These are phyloP conservation scores for Penicillium corylophilum DNA, from an alignment of 2,329 filamentous ascomycete species.

Conservation along the genomic window DNA sequence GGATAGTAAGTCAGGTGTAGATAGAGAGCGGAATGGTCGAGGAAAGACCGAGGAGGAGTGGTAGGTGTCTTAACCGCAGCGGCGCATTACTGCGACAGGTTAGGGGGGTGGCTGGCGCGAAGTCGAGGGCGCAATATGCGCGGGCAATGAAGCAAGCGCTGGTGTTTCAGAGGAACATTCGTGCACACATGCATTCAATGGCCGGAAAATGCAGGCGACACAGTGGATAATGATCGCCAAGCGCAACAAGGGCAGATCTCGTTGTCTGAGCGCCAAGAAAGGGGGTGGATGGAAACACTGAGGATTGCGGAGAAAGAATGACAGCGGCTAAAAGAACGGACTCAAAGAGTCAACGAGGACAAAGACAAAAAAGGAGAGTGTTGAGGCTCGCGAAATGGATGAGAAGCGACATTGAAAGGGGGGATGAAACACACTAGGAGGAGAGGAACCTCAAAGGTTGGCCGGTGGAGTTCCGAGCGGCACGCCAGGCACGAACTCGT, in stretches of 20 bases:
- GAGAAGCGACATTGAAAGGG: slow-evolving; percentile 4
- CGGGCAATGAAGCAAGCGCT: slow-evolving; percentile 2
- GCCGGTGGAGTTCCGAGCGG: slow-evolving; percentile 1
- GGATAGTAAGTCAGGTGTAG: not conserved
- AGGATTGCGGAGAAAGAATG: slow-evolving; percentile 21
- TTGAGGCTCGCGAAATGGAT: not conserved
- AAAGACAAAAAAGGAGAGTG: slow-evolving; percentile 4
- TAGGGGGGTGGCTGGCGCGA: slow-evolving; percentile 6
- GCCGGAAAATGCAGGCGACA: not conserved
- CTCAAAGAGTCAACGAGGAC: not conserved
- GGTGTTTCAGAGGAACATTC: slow-evolving; percentile 14
- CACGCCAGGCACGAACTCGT: not conserved
- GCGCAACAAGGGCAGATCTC: slow-evolving; percentile 16
- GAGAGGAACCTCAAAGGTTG: not conserved
- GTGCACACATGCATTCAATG: not conserved
- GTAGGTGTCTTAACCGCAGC: slow-evolving; percentile 16
- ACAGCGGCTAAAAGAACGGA: slow-evolving; percentile 8
- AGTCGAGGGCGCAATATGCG: not conserved
- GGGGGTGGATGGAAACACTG: slow-evolving; percentile 11
- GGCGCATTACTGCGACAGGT: slow-evolving; percentile 20
- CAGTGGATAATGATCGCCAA: slow-evolving; percentile 5
- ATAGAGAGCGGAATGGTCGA: not conserved
- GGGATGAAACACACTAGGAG: slow-evolving; percentile 16
- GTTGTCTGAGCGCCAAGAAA: slow-evolving; percentile 19
- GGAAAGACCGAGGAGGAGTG: not conserved